A percentile compares a stretch with the other conserved stretches of the same genome.
Conservation (phyloP, 345 rosid genomes). For the Citrus australasica region DNA sequence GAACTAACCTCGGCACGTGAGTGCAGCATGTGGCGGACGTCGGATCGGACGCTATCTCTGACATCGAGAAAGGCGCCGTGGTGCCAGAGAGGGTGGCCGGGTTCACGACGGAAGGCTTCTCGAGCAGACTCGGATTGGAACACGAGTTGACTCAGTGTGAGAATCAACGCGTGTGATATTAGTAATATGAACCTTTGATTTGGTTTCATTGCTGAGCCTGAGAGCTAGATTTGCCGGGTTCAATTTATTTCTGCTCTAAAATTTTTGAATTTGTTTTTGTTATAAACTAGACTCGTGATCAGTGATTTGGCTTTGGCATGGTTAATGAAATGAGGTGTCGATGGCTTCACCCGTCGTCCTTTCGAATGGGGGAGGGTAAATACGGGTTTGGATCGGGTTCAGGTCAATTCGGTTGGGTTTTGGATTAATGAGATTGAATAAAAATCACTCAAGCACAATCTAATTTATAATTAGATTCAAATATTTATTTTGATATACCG, state of each 20-base stretch:
- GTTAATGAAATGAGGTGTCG: background rate
- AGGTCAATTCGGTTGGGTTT: no score
- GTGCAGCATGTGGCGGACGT: slow-evolving; percentile 91
- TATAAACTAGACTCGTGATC: no score
- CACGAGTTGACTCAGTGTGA: slow-evolving; percentile 37
- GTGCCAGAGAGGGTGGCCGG: slow-evolving; percentile 97
- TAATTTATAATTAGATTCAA: no score
- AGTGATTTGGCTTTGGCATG: background rate
- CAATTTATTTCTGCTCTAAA: background rate
- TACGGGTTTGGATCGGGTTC: no score
- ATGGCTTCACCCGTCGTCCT: background rate
- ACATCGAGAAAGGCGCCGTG: slow-evolving; percentile 98
- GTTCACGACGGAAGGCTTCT: slow-evolving; percentile 84
- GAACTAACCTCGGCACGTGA: slow-evolving; percentile 84
- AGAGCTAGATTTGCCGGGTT: no score
- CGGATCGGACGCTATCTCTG: slow-evolving; percentile 78
- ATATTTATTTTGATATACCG: accelerated
- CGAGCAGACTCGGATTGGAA: slow-evolving; percentile 49
- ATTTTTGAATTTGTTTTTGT: no score
- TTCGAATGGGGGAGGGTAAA: background rate
- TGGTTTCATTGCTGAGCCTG: slow-evolving; percentile 22
- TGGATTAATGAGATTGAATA: no score
- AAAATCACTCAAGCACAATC: no score
- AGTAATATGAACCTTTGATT: slow-evolving; percentile 23
- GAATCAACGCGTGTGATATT: slow-evolving; percentile 9